Conservation (phyloP, 2,329 filamentous ascomycete genomes). For the Aspergillus calidoustus region DNA sequence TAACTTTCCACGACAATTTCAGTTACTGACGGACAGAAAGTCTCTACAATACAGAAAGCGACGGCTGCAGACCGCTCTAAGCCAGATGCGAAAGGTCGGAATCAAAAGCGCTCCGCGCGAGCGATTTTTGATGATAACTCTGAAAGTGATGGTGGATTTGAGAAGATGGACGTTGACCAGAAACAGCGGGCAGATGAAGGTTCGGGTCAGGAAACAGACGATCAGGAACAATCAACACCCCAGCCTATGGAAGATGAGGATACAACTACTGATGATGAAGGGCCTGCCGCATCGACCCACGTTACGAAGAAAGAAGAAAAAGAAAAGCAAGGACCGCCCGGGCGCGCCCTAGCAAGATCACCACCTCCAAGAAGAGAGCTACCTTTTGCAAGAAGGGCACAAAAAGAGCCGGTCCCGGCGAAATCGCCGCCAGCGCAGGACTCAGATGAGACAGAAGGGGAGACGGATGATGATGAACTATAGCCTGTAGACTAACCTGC, state of each 20-base stretch:
- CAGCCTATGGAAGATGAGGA: slow-evolving; percentile 40
- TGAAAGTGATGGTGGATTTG: slow-evolving; percentile 42
- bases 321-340: neutral
- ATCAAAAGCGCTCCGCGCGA: slow-evolving; percentile 35
- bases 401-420: slow-evolving; percentile 10
- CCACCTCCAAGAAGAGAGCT: slow-evolving; percentile 49
- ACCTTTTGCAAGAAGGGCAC: slow-evolving; percentile 41
- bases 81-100: slow-evolving; percentile 22
- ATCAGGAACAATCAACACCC: slow-evolving; percentile 34
- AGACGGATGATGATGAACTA: slow-evolving; percentile 50
- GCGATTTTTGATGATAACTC: slow-evolving; percentile 27
- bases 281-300: neutral
- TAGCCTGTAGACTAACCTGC: slow-evolving; percentile 19
- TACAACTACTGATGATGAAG: slow-evolving; percentile 37
- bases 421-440: slow-evolving; percentile 16
- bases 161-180: slow-evolving; percentile 42
- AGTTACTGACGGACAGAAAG: slow-evolving; percentile 21
- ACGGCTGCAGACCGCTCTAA: slow-evolving; percentile 17
- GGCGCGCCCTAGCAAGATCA: slow-evolving; percentile 19
- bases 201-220: slow-evolving; percentile 32
- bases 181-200: slow-evolving; percentile 12
- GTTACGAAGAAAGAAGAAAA: slow-evolving; percentile 7
- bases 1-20: neutral
- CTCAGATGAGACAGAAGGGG: slow-evolving; percentile 36
- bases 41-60: slow-evolving; percentile 32